Conservation (phyloP, 2,329 filamentous ascomycete genomes). For the Fusarium keratoplasticum region DNA sequence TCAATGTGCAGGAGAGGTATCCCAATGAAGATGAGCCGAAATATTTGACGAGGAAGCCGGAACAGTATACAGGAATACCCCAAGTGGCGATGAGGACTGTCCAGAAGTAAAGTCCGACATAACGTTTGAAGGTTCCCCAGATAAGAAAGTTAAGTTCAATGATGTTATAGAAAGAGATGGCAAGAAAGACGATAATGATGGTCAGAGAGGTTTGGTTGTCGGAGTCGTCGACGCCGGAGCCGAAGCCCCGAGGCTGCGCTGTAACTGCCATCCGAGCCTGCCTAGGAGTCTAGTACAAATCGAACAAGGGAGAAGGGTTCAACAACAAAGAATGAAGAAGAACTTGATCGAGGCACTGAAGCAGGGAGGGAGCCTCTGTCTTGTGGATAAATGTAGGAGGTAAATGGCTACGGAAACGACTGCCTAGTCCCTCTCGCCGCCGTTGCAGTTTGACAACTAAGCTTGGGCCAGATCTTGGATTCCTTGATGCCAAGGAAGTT, state of each 20-base stretch:
- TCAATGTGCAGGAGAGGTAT: conserved; percentile 38
- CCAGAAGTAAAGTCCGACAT: conserved; percentile 54
- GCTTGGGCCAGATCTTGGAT: neutral
- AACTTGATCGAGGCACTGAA: neutral
- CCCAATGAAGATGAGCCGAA: conserved; percentile 29
- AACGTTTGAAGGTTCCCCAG: conserved; percentile 50
- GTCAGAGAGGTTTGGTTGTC: conserved; percentile 31
- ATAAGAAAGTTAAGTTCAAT: conserved; percentile 52
- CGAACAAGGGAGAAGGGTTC: neutral
- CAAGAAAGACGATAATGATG: conserved; percentile 47
- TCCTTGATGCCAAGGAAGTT: neutral
- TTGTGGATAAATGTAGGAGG: neutral
- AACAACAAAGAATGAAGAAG: neutral
- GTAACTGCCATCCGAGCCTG: neutral
- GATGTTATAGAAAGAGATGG: conserved; percentile 50
- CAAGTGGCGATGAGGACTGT: conserved; percentile 50
- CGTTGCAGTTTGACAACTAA: neutral
- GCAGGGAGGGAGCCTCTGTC: neutral
- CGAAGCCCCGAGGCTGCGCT: conserved; percentile 20
- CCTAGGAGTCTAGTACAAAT: neutral
- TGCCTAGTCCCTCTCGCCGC: neutral
- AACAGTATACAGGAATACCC: conserved; percentile 51
- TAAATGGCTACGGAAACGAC: neutral
- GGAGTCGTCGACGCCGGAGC: conserved; percentile 35
- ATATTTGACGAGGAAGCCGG: conserved; percentile 60